These are phyloP conservation scores for Colletotrichum ledebouriae DNA, from an alignment of 2,329 filamentous ascomycete species.

Conservation along the genomic window DNA sequence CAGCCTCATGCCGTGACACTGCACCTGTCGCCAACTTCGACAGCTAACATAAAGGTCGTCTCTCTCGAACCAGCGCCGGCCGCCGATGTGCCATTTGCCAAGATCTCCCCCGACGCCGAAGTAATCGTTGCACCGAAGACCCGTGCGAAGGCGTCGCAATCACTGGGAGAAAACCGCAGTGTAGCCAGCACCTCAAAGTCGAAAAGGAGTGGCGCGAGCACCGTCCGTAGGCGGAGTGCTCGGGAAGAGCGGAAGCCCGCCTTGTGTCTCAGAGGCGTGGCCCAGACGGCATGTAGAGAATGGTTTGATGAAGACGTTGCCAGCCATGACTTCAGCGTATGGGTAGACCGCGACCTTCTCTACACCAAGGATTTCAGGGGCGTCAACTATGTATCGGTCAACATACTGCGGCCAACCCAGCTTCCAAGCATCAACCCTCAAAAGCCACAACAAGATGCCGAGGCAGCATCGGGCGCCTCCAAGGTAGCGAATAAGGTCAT, in stretches of 20 bases:
- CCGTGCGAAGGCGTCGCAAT: constrained; percentile 76
- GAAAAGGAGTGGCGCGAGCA: constrained; percentile 80
- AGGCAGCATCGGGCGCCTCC: constrained; percentile 64
- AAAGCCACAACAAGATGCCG: constrained; percentile 76
- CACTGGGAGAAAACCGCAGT: constrained; percentile 81
- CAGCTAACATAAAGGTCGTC: constrained; percentile 89
- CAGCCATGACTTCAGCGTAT: constrained; percentile 76
- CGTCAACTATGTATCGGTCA: constrained; percentile 79
- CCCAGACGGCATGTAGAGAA: constrained; percentile 75
- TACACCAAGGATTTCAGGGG: constrained; percentile 80
- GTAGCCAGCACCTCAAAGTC: constrained; percentile 84
- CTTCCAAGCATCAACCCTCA: constrained; percentile 54
- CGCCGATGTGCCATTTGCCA: constrained; percentile 82
- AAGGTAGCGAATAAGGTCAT: constrained; percentile 78
- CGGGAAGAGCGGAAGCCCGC: constrained; percentile 77
- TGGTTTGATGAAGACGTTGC: constrained; percentile 81
- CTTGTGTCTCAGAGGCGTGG: constrained; percentile 85
- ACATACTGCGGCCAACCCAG: constrained; percentile 36
- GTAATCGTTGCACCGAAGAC: constrained; percentile 97
- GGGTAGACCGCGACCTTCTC: constrained; percentile 86
- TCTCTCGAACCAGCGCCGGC: constrained; percentile 83
- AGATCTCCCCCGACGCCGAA: constrained; percentile 93
- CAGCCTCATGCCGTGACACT: constrained; percentile 85
- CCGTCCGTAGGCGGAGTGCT: constrained; percentile 66
- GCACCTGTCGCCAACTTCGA: constrained; percentile 94